A percentile compares a stretch with the other conserved stretches of the same genome.
phyloP scores from a whole-genome alignment of 1,284 basidiomycete genomes.

The Leccinum solheimii region DNA sequence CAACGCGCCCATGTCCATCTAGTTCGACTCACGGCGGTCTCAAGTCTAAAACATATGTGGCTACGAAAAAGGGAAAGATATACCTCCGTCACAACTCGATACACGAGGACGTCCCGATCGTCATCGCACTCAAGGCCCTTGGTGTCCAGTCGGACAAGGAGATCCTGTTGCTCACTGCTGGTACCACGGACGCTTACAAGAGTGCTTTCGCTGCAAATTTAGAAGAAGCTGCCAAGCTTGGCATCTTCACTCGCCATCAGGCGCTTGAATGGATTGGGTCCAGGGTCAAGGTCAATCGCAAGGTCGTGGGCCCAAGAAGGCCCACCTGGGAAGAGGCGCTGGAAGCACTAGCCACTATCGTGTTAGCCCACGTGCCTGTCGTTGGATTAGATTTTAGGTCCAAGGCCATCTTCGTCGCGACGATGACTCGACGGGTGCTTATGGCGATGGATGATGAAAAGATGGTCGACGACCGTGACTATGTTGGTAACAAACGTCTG shows the following conservation, averaged over 20 bases:
- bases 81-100: slow-evolving; percentile 99
- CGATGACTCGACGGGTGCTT: slow-evolving; percentile 95
- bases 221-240: slow-evolving; percentile 89
- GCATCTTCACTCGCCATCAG: slow-evolving; percentile 92
- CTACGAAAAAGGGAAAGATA: slow-evolving; percentile 91
- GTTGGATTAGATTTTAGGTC: slow-evolving; percentile 88
- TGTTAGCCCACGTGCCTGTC: slow-evolving; percentile 96
- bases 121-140: slow-evolving; percentile 93
- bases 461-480: slow-evolving; percentile 98
- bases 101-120: slow-evolving; percentile 96
- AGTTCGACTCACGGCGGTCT: slow-evolving; percentile 96
- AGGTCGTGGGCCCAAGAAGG: slow-evolving; percentile 77
- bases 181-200: slow-evolving; percentile 89
- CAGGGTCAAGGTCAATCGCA: slow-evolving; percentile 86
- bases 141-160: slow-evolving; percentile 98
- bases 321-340: slow-evolving; percentile 93
- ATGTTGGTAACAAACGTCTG: slow-evolving; percentile 98
- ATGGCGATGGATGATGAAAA: slow-evolving; percentile 97
- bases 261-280: slow-evolving; percentile 95
- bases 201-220: slow-evolving; percentile 88
- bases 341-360: slow-evolving; percentile 95
- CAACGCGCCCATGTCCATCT: slow-evolving; percentile 2
- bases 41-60: slow-evolving; percentile 98
- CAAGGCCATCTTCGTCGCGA: slow-evolving; percentile 97
- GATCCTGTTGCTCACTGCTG: slow-evolving; percentile 93